Conservation (phyloP, 169 alveolate genomes). For the Plasmodium fragile region DNA sequence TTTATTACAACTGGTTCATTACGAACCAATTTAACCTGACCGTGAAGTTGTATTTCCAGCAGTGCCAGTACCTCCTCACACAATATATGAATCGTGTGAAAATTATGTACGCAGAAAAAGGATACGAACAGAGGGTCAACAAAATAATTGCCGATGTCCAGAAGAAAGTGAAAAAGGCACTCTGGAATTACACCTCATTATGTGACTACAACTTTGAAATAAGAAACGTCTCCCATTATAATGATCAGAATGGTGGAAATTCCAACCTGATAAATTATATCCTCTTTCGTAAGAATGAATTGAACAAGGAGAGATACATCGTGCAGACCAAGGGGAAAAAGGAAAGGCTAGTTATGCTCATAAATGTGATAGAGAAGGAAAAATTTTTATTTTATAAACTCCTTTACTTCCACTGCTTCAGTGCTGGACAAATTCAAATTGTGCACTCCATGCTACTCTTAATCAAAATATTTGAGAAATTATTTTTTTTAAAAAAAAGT, state of each 20-base stretch:
- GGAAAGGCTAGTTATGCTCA: constrained; percentile 19
- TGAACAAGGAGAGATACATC: not conserved
- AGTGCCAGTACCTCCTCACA: not conserved
- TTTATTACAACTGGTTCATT: constrained; percentile 16
- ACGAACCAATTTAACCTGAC: constrained; percentile 22
- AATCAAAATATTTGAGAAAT: constrained; percentile 27
- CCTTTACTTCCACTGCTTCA: constrained; percentile 71
- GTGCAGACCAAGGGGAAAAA: not conserved
- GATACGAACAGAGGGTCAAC: not conserved
- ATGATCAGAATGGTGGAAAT: not conserved
- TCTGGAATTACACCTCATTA: not conserved
- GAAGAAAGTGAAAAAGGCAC: not conserved
- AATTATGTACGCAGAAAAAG: not conserved
- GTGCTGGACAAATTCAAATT: constrained; percentile 72
- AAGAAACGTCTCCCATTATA: not conserved
- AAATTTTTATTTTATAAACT: constrained; percentile 50
- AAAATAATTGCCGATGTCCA: not conserved
- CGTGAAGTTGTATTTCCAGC: constrained; percentile 1
- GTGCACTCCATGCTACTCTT: constrained; percentile 33
- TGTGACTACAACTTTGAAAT: not conserved
- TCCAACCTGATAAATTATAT: not conserved
- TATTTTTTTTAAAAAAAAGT: constrained; percentile 30
- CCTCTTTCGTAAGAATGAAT: not conserved
- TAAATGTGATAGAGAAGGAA: constrained; percentile 33
- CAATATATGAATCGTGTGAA: not conserved